phyloP scores from a whole-genome alignment of 1,139 yeast species.

The Pneumocystis jirovecii region DNA sequence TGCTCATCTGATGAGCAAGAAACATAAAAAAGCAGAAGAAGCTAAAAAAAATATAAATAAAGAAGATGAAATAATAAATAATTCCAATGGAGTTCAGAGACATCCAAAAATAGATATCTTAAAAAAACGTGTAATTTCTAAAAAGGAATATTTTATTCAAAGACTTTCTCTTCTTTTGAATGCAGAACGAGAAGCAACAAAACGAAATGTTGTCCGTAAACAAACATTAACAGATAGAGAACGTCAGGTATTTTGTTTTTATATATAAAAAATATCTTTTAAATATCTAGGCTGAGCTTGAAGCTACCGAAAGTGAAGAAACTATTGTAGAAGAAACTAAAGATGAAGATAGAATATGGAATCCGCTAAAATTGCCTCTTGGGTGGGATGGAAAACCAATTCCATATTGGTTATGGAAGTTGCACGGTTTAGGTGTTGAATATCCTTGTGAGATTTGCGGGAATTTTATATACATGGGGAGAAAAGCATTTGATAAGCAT shows the following conservation, averaged over 20 bases:
- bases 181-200: slow-evolving; percentile 36
- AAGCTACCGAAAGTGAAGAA: slow-evolving; percentile 14
- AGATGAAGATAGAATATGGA: slow-evolving; percentile 19
- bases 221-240: slow-evolving; percentile 65
- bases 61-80: neutral
- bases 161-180: slow-evolving; percentile 27
- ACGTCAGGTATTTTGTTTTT: slow-evolving; percentile 36
- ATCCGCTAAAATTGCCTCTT: slow-evolving; percentile 51
- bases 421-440: slow-evolving; percentile 66
- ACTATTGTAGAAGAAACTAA: slow-evolving; percentile 17
- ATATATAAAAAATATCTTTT: slow-evolving; percentile 17
- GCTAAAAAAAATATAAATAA: neutral
- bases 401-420: slow-evolving; percentile 83
- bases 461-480: slow-evolving; percentile 56
- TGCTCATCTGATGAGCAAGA: slow-evolving; percentile 61
- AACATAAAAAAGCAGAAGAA: slow-evolving; percentile 38
- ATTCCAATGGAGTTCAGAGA: neutral
- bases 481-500: slow-evolving; percentile 57
- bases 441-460: slow-evolving; percentile 84
- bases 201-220: slow-evolving; percentile 48
- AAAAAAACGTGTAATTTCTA: slow-evolving; percentile 14
- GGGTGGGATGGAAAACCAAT: slow-evolving; percentile 88
- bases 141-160: slow-evolving; percentile 27
- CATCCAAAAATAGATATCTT: slow-evolving; percentile 2
- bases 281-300: slow-evolving; percentile 15